Evolutionary conservation across 164 flowering plant genomes (phyloP).

Genomic region (Umbilicus rupestris): DNA sequence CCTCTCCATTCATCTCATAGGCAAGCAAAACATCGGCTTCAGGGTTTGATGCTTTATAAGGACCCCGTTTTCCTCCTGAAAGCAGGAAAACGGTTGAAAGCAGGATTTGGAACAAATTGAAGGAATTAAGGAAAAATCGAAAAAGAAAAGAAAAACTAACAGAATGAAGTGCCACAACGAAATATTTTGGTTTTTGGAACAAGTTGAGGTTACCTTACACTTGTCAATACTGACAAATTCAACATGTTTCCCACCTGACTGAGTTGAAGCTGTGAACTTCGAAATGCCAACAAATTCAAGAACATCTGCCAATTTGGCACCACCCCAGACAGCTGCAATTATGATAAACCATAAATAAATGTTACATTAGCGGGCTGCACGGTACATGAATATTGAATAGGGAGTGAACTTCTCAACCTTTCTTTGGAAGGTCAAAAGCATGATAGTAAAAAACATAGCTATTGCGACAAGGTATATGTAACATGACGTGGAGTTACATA

Average conservation of each 20-base stretch:
- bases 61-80: slow-evolving; percentile 99
- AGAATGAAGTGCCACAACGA: not conserved
- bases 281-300: slow-evolving; percentile 81
- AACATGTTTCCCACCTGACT: slow-evolving; percentile 83
- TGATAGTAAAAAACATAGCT: too few species aligned
- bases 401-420: too few species aligned
- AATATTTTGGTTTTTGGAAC: not conserved
- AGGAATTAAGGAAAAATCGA: slow-evolving; percentile 2
- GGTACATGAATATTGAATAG: not conserved
- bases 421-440: too few species aligned
- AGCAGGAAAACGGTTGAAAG: not conserved
- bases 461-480: too few species aligned
- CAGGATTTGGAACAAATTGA: not conserved
- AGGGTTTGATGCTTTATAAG: slow-evolving; percentile 90
- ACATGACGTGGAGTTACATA: not conserved
- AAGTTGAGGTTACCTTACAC: slow-evolving; percentile 64
- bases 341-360: slow-evolving; percentile 9
- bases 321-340: slow-evolving; percentile 80
- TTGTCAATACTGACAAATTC: slow-evolving; percentile 89
- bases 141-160: not conserved
- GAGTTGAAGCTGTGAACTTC: slow-evolving; percentile 38
- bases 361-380: not conserved
- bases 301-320: slow-evolving; percentile 86
- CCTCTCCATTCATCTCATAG: slow-evolving; percentile 99
- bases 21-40: slow-evolving; percentile 92